Conservation (phyloP, 306 rosid genomes). For the Casuarina cunninghamiana region DNA sequence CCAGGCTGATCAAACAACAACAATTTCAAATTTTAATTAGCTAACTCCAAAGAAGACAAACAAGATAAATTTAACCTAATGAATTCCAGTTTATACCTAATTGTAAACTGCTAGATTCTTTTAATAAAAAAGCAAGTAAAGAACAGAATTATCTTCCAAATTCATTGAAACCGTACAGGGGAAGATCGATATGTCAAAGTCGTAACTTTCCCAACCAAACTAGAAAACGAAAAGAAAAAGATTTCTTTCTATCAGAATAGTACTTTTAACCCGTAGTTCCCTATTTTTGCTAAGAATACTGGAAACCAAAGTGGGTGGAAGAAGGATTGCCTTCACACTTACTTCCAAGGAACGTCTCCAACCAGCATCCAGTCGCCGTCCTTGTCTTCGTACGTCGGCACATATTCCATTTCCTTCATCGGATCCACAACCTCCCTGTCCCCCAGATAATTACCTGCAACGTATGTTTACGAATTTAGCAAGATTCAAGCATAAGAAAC, state of each 20-base stretch:
- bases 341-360: constrained; percentile 54
- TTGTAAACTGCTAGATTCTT: too few relatives aligned
- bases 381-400: constrained; percentile 35
- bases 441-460: neutral
- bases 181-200: too few relatives aligned
- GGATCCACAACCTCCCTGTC: constrained; percentile 19
- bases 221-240: too few relatives aligned
- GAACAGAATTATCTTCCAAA: too few relatives aligned
- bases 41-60: neutral
- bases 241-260: too few relatives aligned
- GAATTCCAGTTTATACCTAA: neutral
- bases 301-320: neutral
- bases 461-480: neutral
- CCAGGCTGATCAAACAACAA: neutral
- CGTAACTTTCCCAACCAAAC: too few relatives aligned
- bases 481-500: neutral
- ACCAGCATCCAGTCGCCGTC: constrained; percentile 44
- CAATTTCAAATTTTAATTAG: neutral
- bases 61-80: too few relatives aligned
- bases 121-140: too few relatives aligned
- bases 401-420: constrained; percentile 30
- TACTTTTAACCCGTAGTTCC: too few relatives aligned
- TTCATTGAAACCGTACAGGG: too few relatives aligned
- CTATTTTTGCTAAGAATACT: neutral
- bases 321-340: constrained; percentile 1